These are phyloP conservation scores for Platanus orientalis DNA, from an alignment of 164 flowering plant genomes.

Conservation along the genomic window DNA sequence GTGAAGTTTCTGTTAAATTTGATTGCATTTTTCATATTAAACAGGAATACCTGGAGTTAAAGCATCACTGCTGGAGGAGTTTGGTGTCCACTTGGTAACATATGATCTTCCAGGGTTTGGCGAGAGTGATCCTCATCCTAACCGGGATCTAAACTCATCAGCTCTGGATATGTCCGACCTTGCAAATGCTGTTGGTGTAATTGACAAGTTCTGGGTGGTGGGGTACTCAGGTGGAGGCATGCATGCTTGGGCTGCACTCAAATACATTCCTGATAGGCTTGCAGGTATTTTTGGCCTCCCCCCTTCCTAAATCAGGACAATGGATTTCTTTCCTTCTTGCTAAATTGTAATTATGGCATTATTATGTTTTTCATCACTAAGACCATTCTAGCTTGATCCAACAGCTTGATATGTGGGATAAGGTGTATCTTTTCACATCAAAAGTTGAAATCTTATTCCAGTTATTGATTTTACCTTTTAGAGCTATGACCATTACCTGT, in stretches of 20 bases:
- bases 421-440: not conserved
- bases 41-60: conserved; percentile 77
- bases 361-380: too few species aligned
- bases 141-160: conserved; percentile 73
- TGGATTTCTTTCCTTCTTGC: not conserved
- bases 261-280: conserved; percentile 69
- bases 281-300: conserved; percentile 51
- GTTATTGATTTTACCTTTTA: too few species aligned
- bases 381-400: not conserved
- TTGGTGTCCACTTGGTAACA: conserved; percentile 79
- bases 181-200: conserved; percentile 60
- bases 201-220: conserved; percentile 80
- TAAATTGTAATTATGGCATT: not conserved
- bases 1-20: conserved; percentile 1
- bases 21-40: conserved; percentile 7
- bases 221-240: conserved; percentile 75
- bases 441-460: too few species aligned
- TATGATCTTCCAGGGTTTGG: conserved; percentile 99
- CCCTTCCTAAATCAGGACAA: not conserved
- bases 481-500: too few species aligned
- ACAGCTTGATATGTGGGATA: not conserved
- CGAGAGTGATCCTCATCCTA: conserved; percentile 94
- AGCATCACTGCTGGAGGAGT: conserved; percentile 65
- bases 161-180: conserved; percentile 65
- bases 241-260: conserved; percentile 92